Evolutionary conservation across 139 green algal species (phyloP).

Genomic region (Chlorella sp.): DNA sequence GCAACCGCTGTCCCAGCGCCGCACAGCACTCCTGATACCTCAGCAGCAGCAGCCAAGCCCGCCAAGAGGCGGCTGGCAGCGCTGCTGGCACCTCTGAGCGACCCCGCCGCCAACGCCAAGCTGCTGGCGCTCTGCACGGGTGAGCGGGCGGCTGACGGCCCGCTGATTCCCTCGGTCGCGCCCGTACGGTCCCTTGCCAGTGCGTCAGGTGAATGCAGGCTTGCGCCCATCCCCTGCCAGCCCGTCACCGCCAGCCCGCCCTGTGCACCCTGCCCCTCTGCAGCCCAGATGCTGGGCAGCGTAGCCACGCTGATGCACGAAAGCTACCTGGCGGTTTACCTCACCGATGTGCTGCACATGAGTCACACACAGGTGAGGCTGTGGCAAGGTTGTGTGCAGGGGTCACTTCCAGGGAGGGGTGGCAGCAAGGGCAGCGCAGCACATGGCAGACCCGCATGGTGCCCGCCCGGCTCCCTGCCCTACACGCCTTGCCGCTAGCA

Average conservation of each 20-base stretch:
- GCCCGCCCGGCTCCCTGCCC: too few species aligned
- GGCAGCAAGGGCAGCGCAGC: too few species aligned
- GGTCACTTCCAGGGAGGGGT: too few species aligned
- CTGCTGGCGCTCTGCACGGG: slow-evolving; percentile 66
- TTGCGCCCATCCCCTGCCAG: too few species aligned
- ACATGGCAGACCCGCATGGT: too few species aligned
- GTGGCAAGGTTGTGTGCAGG: too few species aligned
- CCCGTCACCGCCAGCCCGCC: too few species aligned
- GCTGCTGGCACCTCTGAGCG: slow-evolving; percentile 42
- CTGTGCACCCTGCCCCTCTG: not conserved
- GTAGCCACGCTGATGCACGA: slow-evolving; percentile 89
- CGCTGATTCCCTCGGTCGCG: not conserved
- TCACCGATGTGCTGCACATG: slow-evolving; percentile 77
- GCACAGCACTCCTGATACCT: too few species aligned
- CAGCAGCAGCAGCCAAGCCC: too few species aligned
- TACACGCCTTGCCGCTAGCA: too few species aligned
- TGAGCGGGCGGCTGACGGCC: not conserved
- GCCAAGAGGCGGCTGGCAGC: not conserved
- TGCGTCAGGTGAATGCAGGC: too few species aligned
- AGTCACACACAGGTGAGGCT: slow-evolving; percentile 54
- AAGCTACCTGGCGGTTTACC: slow-evolving; percentile 87
- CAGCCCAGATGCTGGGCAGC: slow-evolving; percentile 78
- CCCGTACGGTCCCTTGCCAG: not conserved
- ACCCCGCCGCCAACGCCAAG: slow-evolving; percentile 60
- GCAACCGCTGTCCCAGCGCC: too few species aligned